Evolutionary conservation across 257 asterid genomes (phyloP).

Genomic region (Solanum corneliomulleri): DNA sequence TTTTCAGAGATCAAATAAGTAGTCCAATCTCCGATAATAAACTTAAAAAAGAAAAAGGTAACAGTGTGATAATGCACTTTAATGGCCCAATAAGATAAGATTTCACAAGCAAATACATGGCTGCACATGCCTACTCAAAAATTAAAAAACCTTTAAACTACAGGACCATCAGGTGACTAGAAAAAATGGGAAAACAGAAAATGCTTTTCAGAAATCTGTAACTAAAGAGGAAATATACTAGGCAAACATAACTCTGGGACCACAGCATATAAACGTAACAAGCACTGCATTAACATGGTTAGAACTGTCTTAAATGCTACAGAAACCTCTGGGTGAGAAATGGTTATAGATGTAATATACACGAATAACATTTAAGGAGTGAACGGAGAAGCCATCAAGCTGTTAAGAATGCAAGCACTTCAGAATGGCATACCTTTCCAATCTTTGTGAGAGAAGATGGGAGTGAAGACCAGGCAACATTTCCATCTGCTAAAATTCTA

Average conservation of each 20-base stretch:
- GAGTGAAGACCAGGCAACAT: constrained; percentile 68
- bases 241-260: not conserved
- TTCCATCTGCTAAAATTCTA: constrained; percentile 53
- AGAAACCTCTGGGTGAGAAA: not conserved
- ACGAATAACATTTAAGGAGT: not conserved
- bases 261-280: not conserved
- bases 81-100: not conserved
- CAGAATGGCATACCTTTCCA: constrained; percentile 56
- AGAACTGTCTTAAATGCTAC: not conserved
- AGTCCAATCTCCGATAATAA: not conserved
- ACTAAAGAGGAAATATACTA: not conserved
- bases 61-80: not conserved
- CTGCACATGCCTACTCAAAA: not conserved
- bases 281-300: not conserved
- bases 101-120: not conserved
- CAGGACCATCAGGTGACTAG: not conserved
- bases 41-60: not conserved
- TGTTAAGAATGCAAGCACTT: not conserved
- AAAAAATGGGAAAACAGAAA: not conserved
- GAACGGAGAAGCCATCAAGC: not conserved
- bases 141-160: not conserved
- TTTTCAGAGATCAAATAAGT: not conserved
- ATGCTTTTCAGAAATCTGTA: not conserved
- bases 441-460: constrained; percentile 81
- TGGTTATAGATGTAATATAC: not conserved